Evolutionary conservation across 2,329 filamentous ascomycete species (phyloP).

Genomic region (Thelonectria rubi): DNA sequence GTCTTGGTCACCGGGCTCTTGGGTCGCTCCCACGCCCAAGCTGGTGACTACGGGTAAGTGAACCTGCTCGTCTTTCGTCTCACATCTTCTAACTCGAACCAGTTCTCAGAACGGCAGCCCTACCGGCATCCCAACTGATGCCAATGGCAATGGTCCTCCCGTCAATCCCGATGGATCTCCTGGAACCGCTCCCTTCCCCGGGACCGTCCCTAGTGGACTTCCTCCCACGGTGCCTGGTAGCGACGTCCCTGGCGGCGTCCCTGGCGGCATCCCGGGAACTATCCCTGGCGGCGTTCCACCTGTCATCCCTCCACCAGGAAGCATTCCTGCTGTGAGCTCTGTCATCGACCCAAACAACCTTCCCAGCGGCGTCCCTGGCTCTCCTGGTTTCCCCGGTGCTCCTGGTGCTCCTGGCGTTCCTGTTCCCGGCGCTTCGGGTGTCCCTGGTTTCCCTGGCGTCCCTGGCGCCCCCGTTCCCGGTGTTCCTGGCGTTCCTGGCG

Average conservation of each 20-base stretch:
- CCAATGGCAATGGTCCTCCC: constrained; percentile 25
- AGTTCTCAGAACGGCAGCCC: constrained; percentile 30
- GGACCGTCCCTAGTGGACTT: constrained; percentile 28
- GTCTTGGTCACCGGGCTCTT: constrained; percentile 49
- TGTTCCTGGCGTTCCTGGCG: constrained; percentile 22
- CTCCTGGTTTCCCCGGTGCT: neutral
- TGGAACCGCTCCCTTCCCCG: constrained; percentile 28
- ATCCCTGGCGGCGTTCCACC: constrained; percentile 23
- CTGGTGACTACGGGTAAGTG: constrained; percentile 47
- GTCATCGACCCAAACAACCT: constrained; percentile 23
- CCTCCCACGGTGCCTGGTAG: constrained; percentile 25
- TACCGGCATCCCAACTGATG: constrained; percentile 17
- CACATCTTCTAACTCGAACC: constrained; percentile 18
- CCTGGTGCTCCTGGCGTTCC: constrained; percentile 10
- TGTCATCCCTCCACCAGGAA: constrained; percentile 12
- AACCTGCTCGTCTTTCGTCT: neutral
- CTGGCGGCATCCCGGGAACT: constrained; percentile 25
- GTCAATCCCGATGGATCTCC: constrained; percentile 29
- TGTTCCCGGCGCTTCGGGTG: neutral
- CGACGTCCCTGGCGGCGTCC: constrained; percentile 20
- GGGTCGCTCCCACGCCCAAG: constrained; percentile 44
- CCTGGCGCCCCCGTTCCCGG: constrained; percentile 5
- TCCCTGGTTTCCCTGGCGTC: constrained; percentile 9
- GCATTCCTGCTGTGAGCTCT: constrained; percentile 29
- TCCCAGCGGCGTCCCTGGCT: neutral